Conservation (phyloP, 176 grass and related monocot genomes). For the maize (Zea mays) region DNA sequence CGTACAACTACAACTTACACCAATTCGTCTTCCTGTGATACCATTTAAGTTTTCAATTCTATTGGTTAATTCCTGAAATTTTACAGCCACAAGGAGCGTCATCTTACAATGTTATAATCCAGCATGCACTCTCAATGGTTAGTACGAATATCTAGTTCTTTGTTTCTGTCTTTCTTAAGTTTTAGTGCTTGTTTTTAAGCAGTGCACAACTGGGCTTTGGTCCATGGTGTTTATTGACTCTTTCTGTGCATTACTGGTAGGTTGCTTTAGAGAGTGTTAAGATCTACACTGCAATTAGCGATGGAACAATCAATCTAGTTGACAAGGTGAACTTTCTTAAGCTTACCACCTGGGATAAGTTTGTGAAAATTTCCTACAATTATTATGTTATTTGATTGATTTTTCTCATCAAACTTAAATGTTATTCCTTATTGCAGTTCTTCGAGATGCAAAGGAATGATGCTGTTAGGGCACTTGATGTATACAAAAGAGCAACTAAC, state of each 20-base stretch:
- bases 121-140: constrained; percentile 93
- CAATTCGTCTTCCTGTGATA: constrained; percentile 12
- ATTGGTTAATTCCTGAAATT: constrained; percentile 29
- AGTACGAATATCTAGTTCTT: constrained; percentile 24
- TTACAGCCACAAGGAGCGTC: constrained; percentile 81
- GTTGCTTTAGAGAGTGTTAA: constrained; percentile 92
- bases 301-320: constrained; percentile 90
- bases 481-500: constrained; percentile 92
- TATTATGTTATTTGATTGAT: constrained; percentile 36
- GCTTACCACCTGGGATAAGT: constrained; percentile 7
- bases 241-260: constrained; percentile 55
- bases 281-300: constrained; percentile 93
- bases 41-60: constrained; percentile 32
- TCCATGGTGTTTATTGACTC: constrained; percentile 35
- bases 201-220: constrained; percentile 7
- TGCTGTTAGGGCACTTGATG: constrained; percentile 89
- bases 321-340: constrained; percentile 72
- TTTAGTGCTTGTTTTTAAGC: constrained; percentile 24
- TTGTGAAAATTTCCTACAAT: neutral
- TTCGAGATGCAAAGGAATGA: constrained; percentile 98
- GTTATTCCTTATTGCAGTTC: constrained; percentile 63
- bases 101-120: constrained; percentile 92
- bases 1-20: neutral
- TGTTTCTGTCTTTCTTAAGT: neutral
- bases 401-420: constrained; percentile 32